A percentile compares a stretch with the other conserved stretches of the same genome.
These are phyloP conservation scores for Andrographis paniculata DNA, from an alignment of 305 asterid species.

Conservation along the genomic window DNA sequence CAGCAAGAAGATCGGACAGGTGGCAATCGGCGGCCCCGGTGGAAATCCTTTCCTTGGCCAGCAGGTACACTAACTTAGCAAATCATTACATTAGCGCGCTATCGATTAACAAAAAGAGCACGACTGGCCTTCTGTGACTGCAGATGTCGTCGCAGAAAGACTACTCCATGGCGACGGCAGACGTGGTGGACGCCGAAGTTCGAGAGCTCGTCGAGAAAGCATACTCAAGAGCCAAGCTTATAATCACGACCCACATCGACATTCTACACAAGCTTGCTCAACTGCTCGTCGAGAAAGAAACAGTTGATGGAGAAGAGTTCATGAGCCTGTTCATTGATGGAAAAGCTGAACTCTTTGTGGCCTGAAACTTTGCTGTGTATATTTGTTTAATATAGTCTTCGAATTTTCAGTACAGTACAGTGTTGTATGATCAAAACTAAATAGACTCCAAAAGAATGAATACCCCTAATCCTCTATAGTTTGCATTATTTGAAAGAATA, in stretches of 20 bases:
- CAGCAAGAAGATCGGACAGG: constrained; percentile 92
- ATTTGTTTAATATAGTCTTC: neutral
- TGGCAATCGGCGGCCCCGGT: constrained; percentile 86
- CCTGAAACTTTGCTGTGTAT: constrained; percentile 23
- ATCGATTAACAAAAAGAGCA: neutral
- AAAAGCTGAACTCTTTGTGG: constrained; percentile 59
- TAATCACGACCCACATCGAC: constrained; percentile 63
- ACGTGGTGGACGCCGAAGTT: constrained; percentile 78
- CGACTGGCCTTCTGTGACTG: neutral
- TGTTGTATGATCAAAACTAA: constrained; percentile 19
- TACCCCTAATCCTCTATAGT: too few species aligned
- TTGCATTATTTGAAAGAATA: too few species aligned
- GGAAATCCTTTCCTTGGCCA: constrained; percentile 95
- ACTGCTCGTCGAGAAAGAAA: constrained; percentile 79
- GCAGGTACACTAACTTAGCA: constrained; percentile 41
- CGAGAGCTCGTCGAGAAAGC: constrained; percentile 82
- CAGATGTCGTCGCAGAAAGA: constrained; percentile 49
- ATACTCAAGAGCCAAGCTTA: constrained; percentile 55
- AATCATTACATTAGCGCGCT: neutral
- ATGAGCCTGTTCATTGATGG: constrained; percentile 97
- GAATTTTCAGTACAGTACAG: neutral
- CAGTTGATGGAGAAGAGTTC: constrained; percentile 97
- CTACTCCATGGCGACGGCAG: constrained; percentile 97
- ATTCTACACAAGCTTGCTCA: constrained; percentile 89
- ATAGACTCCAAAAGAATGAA: too few species aligned